Base-by-base conservation (phyloP, 345 rosid genomes). In the Ceriops tagal region DNA sequence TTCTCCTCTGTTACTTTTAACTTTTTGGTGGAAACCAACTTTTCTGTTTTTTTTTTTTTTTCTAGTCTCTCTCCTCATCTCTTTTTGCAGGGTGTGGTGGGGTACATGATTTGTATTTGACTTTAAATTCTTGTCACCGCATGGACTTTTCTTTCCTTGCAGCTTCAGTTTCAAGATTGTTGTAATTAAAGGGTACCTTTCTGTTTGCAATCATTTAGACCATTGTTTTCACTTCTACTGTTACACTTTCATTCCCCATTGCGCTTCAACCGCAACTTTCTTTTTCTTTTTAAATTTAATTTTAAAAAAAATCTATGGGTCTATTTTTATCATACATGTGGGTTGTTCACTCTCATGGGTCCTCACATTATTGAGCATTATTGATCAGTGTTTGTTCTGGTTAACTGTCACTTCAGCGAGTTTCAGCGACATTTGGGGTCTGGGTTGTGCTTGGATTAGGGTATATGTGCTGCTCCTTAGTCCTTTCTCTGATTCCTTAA, bases 401-500 rank as follows among this genome's bases (percentile, higher is more conserved):
- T 66, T 67, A 20, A 39, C 62, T n/a, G 67, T 61, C 68, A 59
- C 71, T 65, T 62, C 65, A 68, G 73, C 68, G 53, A 53, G 67
- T 61, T 43, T 49, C 66, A 63, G 46, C 39, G 64, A 66, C 61
- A 58, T 72, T 64, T 77, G 73, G 76, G 76, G 72, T 68, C 76
- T 77, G 80, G 67, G 76, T 68, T 72, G 61, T 76, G 61, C 68
- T 71, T 65, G 53, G 70, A 63, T 64, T 75, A 70, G 57, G 65
- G 57, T 70, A 28, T 59, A 51, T 65, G 47, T 74, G 74, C 67
- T 69, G 28, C 64, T 71, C 67, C 55, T 31, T 55, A 5, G 39
- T 52, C 32, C 66, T 34, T 75, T 53, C 32, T 13, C 21, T 56
- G 18, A 24, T 24, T 56, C 59, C 59, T 56, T 27, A 24, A 24